Conservation (phyloP, 305 asterid genomes). For the Andrographis paniculata region DNA sequence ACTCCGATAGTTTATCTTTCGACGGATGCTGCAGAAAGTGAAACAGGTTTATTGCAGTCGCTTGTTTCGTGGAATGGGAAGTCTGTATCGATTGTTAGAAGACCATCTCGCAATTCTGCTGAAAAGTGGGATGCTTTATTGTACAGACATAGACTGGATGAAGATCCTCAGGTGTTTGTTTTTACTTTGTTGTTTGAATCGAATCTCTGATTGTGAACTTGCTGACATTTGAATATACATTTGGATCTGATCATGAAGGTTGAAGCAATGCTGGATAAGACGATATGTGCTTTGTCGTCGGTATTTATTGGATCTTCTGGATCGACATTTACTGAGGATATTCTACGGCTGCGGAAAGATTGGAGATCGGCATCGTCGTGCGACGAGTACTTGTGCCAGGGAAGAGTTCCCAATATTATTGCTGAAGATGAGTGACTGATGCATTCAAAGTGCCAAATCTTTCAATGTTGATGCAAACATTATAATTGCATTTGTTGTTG, state of each 20-base stretch:
- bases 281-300: conserved; percentile 81
- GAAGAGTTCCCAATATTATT: conserved; percentile 65
- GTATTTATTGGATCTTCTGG: conserved; percentile 88
- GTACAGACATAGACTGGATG: conserved; percentile 82
- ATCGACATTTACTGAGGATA: conserved; percentile 95
- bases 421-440: conserved; percentile 56
- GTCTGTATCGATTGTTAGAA: conserved; percentile 70
- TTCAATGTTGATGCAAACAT: too few relatives aligned
- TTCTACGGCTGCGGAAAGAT: conserved; percentile 72
- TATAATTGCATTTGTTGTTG: too few relatives aligned
- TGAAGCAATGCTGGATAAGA: conserved; percentile 97
- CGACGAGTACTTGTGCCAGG: conserved; percentile 80
- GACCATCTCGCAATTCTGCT: conserved; percentile 81
- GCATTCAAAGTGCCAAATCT: neutral
- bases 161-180: conserved; percentile 62
- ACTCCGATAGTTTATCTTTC: conserved; percentile 84
- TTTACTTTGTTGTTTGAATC: conserved; percentile 3
- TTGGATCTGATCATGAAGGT: conserved; percentile 40
- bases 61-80: conserved; percentile 61
- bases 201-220: neutral
- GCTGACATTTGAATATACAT: neutral
- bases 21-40: conserved; percentile 96
- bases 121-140: conserved; percentile 97
- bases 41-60: conserved; percentile 85
- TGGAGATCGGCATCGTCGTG: conserved; percentile 88